Conservation (phyloP, 1,139 yeast species). For the Ogataea hybrid region DNA sequence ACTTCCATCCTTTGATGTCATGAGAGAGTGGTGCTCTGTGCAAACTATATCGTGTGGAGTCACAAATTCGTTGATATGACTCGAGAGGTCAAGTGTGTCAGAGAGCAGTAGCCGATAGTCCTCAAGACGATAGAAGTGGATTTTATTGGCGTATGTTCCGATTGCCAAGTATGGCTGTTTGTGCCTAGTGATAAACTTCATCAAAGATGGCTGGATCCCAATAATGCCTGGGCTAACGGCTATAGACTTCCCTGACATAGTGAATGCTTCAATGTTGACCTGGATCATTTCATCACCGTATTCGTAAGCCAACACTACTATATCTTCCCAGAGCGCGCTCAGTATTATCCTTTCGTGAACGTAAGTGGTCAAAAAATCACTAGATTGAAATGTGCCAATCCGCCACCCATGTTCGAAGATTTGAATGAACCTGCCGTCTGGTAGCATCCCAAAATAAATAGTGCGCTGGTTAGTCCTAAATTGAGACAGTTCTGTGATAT, state of each 20-base stretch:
- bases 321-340: constrained; percentile 10
- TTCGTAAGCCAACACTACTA: constrained; percentile 21
- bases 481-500: constrained; percentile 9
- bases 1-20: constrained; percentile 23
- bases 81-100: constrained; percentile 5
- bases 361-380: constrained; percentile 3
- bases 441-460: constrained; percentile 12
- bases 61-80: constrained; percentile 1
- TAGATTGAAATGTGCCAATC: constrained; percentile 16
- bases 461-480: constrained; percentile 14
- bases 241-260: background rate
- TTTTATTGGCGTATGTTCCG: constrained; percentile 5
- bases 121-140: constrained; percentile 13
- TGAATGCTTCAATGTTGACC: constrained; percentile 15
- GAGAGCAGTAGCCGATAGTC: constrained; percentile 2
- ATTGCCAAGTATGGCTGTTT: constrained; percentile 1
- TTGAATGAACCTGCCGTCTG: constrained; percentile 16
- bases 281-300: constrained; percentile 2
- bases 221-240: constrained; percentile 6
- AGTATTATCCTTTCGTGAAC: constrained; percentile 17
- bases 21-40: background rate
- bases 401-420: constrained; percentile 22
- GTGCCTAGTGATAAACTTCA: constrained; percentile 8
- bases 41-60: constrained; percentile 9
- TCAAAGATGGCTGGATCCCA: constrained; percentile 15